phyloP scores from a whole-genome alignment of 495 filamentous ascomycete genomes.

The Glonium stellatum region DNA sequence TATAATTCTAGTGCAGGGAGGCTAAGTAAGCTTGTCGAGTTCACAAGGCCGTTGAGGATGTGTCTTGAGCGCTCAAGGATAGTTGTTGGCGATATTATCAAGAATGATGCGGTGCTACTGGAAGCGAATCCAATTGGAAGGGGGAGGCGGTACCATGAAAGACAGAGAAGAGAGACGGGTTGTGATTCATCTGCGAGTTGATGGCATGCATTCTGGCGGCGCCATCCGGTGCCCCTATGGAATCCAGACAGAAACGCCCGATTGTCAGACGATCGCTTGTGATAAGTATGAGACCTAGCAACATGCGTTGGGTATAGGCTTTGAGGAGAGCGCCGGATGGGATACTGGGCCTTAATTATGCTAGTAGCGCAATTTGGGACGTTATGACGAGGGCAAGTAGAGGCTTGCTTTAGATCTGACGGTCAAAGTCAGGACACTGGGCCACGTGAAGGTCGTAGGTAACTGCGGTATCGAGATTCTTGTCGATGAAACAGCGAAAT shows the following conservation, averaged over 20 bases:
- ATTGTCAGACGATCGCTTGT: constrained; percentile 81
- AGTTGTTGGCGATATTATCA: too few relatives aligned
- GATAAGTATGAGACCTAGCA: constrained; percentile 90
- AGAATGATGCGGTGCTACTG: too few relatives aligned
- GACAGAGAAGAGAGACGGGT: too few relatives aligned
- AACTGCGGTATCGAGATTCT: too few relatives aligned
- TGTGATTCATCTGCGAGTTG: constrained; percentile 32
- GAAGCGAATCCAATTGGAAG: too few relatives aligned
- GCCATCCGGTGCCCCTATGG: constrained; percentile 92
- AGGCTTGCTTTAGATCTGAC: too few relatives aligned
- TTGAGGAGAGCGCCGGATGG: constrained; percentile 68
- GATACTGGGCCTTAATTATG: constrained; percentile 78
- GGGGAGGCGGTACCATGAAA: too few relatives aligned
- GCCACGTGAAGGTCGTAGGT: too few relatives aligned
- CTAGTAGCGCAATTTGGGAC: constrained; percentile 75
- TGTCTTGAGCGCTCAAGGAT: too few relatives aligned
- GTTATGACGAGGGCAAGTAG: constrained; percentile 45
- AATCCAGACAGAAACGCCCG: constrained; percentile 71
- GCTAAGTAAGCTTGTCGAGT: background rate
- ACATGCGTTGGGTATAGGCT: constrained; percentile 89
- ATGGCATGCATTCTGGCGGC: constrained; percentile 60
- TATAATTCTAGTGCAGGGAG: background rate
- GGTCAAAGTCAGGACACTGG: too few relatives aligned
- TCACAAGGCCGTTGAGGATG: background rate
- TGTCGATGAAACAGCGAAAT: too few relatives aligned